A percentile compares a stretch with the other conserved stretches of the same genome.
Evolutionary conservation across 2,329 filamentous ascomycete species (phyloP).

Genomic region (Xylariomycetidae sp.): DNA sequence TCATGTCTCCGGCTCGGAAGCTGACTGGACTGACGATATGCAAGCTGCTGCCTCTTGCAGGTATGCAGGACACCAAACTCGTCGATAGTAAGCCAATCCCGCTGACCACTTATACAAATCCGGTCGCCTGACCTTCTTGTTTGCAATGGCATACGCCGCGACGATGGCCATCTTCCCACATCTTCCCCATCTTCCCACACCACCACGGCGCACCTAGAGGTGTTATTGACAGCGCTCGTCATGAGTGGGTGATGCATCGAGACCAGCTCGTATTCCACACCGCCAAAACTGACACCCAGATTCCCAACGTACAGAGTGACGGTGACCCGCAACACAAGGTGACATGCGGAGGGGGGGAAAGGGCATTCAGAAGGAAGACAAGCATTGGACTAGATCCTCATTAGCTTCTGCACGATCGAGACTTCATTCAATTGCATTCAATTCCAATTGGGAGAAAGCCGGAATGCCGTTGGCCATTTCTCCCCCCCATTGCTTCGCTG

Average conservation of each 20-base stretch:
- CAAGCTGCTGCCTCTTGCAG: slow-evolving; percentile 26
- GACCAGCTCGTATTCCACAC: too few species aligned
- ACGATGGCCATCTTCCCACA: too few species aligned
- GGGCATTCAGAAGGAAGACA: too few species aligned
- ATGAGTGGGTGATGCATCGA: too few species aligned
- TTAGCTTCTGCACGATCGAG: slow-evolving; percentile 22
- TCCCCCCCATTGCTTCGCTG: slow-evolving; percentile 18
- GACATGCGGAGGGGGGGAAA: slow-evolving; percentile 12
- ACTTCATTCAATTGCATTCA: too few species aligned
- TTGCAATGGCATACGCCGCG: too few species aligned
- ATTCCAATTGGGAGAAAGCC: slow-evolving; percentile 10
- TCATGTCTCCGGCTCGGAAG: slow-evolving; percentile 20
- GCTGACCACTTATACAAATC: slow-evolving; percentile 26
- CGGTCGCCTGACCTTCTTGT: slow-evolving; percentile 30
- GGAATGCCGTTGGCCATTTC: slow-evolving; percentile 21
- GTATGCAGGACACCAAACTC: slow-evolving; percentile 23
- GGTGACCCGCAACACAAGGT: slow-evolving; percentile 9
- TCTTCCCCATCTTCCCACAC: slow-evolving; percentile 16
- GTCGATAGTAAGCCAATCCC: slow-evolving; percentile 26
- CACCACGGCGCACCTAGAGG: too few species aligned
- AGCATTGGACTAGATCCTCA: slow-evolving; percentile 18
- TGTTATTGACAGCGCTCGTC: slow-evolving; percentile 3
- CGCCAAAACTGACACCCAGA: slow-evolving; percentile 4
- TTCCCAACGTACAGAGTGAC: too few species aligned
- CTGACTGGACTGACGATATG: slow-evolving; percentile 27